These are phyloP conservation scores for Pseudogymnoascus verrucosus DNA, from an alignment of 2,329 filamentous ascomycete species.

Conservation along the genomic window DNA sequence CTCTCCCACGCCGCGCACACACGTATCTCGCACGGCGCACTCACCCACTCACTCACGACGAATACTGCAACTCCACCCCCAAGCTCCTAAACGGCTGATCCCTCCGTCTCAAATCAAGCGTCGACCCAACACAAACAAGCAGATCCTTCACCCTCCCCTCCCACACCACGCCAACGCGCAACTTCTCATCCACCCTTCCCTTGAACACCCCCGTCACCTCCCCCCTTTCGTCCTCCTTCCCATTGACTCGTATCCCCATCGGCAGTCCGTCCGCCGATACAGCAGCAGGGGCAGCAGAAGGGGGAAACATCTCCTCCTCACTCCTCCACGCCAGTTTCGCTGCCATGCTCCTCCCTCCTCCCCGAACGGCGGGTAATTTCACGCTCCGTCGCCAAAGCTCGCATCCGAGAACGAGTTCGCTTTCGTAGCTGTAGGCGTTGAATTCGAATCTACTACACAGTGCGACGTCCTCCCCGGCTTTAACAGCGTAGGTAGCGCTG, in stretches of 20 bases:
- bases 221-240: conserved; percentile 31
- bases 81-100: conserved; percentile 72
- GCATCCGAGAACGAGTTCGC: conserved; percentile 81
- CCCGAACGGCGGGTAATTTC: conserved; percentile 18
- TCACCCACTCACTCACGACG: conserved; percentile 39
- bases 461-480: conserved; percentile 73
- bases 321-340: conserved; percentile 47
- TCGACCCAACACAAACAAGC: conserved; percentile 82
- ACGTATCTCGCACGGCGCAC: not conserved
- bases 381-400: conserved; percentile 73
- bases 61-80: conserved; percentile 75
- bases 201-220: conserved; percentile 83
- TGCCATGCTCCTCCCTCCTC: conserved; percentile 40
- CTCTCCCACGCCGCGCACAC: not conserved
- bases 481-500: conserved; percentile 83
- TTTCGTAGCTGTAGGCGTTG: conserved; percentile 98
- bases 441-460: conserved; percentile 91
- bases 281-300: not conserved
- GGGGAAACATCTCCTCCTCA: conserved; percentile 28
- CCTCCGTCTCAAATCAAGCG: conserved; percentile 67
- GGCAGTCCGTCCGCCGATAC: not conserved
- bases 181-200: conserved; percentile 79
- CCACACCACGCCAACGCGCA: conserved; percentile 81
- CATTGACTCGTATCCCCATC: not conserved
- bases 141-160: conserved; percentile 88